Conservation (phyloP, 805 yeast genomes). For the Cyberlindnera nakhonratchasimensis region DNA sequence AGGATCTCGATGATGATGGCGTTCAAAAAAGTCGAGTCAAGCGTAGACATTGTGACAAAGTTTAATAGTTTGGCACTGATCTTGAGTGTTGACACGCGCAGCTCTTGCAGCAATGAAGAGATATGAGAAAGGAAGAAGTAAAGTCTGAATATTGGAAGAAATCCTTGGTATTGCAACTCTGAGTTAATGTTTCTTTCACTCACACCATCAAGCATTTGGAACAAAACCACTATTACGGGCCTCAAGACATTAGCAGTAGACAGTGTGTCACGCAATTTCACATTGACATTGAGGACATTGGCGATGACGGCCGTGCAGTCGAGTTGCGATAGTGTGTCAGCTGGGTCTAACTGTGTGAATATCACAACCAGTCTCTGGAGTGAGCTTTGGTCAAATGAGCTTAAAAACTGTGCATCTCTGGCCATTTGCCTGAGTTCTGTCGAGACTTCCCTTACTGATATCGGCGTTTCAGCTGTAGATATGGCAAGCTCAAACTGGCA, state of each 20-base stretch:
- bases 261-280: conserved; percentile 8
- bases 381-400: conserved; percentile 10
- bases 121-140: conserved; percentile 24
- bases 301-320: conserved; percentile 23
- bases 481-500: not conserved
- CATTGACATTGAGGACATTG: conserved; percentile 23
- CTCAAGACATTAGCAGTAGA: not conserved
- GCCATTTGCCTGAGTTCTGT: conserved; percentile 15
- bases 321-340: conserved; percentile 15
- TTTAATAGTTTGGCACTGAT: conserved; percentile 26
- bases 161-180: conserved; percentile 24
- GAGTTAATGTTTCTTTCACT: conserved; percentile 27
- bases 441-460: conserved; percentile 12
- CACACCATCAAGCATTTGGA: conserved; percentile 19
- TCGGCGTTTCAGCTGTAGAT: not conserved
- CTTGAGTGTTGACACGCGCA: conserved; percentile 18
- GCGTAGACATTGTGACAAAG: conserved; percentile 24
- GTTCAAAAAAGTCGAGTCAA: conserved; percentile 21
- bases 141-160: conserved; percentile 27
- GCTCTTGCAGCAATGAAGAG: conserved; percentile 7
- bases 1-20: conserved; percentile 27
- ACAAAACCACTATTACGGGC: conserved; percentile 16
- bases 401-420: conserved; percentile 16
- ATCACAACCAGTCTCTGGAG: conserved; percentile 15
- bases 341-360: conserved; percentile 5